Evolutionary conservation across 768 basidiomycete species (phyloP), one percentile per base, ranked within the genome.

Genomic region (Gelatoporia subvermispora): DNA sequence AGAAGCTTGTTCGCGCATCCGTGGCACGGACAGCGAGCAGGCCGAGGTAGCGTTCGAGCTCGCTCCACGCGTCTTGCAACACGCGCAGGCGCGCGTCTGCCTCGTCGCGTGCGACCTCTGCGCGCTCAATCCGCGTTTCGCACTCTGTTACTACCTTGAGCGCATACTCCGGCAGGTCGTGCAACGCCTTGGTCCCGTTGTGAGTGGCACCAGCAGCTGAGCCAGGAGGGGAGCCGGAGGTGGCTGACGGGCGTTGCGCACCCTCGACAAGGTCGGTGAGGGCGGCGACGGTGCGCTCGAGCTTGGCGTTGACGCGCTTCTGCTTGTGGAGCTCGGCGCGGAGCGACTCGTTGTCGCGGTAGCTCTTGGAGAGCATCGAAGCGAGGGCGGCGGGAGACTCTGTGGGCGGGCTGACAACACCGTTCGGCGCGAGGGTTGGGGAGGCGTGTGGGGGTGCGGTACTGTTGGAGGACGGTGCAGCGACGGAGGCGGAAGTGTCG

Each of bases 51-150:
- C 69, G 68, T 21, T 75, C 73, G 53, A 82, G 68, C 48, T 76
- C 72, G 1, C 57, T 41, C 80, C 81, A 84, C 21, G 68, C 66
- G 17, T 81, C 75, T 20, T 69, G 61, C 52, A 57, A 43, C 49
- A 60, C 49, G 50, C 69, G 72, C 49, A 72, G 58, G 11, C 77
- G 69, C 0, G 75, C 71, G 25, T 79, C 75, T 0, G 76, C 72
- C 10, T 84, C 81, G 57, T 83, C 81, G 43, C 77, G 69, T 3
- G 72, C 74, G 23, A 63, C 59, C 60, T 84, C 80, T 3, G 78
- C 78, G 45, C 68, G 67, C 31, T 69, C 65, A 1, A 73, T 68
- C 45, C 79, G 78, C 23, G 72, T 67, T 51, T 84, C 80, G 25
- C 38, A 50, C 0, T 77, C 71, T 11, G 67, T 51, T 53, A 77